These are phyloP conservation scores for Colletotrichum tamarilloi DNA, from an alignment of 2,329 filamentous ascomycete species.

Conservation along the genomic window DNA sequence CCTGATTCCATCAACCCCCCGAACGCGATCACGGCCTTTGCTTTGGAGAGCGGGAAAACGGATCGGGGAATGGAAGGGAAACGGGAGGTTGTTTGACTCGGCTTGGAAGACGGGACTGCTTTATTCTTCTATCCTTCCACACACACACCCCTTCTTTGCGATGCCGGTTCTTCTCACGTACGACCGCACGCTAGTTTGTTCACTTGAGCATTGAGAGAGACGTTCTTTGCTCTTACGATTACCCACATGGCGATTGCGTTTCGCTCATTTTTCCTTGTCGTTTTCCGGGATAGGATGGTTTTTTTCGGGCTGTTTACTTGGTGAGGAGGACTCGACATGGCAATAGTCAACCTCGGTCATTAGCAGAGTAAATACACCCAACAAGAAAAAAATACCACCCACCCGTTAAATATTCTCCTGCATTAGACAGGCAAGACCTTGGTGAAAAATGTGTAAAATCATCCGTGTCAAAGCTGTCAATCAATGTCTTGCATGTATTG, in stretches of 20 bases:
- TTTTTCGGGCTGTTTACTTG: background rate
- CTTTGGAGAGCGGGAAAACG: background rate
- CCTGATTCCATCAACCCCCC: background rate
- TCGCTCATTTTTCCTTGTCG: conserved; percentile 18
- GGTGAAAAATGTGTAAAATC: background rate
- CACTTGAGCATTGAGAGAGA: background rate
- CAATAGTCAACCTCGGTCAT: background rate
- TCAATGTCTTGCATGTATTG: background rate
- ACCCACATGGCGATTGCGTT: conserved; percentile 30
- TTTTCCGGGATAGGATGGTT: background rate
- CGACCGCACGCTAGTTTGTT: background rate
- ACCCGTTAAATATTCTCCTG: background rate
- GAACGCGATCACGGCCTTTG: conserved; percentile 30
- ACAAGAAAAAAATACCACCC: background rate
- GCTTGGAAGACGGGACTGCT: background rate
- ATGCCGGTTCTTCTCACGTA: background rate
- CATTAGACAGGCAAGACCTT: background rate
- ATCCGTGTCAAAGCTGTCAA: background rate
- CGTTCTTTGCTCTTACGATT: conserved; percentile 17
- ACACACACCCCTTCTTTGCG: background rate
- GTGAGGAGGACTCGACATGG: background rate
- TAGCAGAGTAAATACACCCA: background rate
- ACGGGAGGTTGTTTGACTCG: background rate
- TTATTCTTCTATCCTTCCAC: background rate
- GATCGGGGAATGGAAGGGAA: background rate